Conservation (phyloP, 495 filamentous ascomycete species). For the Aspergillus sparsus region DNA sequence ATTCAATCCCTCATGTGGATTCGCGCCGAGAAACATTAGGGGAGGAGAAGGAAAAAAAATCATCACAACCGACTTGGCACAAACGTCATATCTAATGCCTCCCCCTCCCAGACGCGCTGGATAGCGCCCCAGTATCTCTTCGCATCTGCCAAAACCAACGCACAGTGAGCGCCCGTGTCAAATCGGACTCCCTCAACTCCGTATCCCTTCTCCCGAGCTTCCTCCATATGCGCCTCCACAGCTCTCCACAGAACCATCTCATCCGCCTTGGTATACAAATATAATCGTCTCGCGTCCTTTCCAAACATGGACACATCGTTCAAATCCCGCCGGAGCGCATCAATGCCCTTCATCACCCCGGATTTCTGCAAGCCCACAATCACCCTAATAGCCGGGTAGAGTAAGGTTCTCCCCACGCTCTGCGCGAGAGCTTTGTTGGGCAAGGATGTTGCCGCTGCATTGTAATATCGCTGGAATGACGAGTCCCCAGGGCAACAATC, state of each 20-base stretch:
- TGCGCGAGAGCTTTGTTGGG: not conserved
- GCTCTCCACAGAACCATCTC: conserved; percentile 10
- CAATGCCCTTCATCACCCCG: not conserved
- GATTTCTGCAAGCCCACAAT: not conserved
- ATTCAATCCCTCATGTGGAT: too few relatives aligned
- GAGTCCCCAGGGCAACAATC: conserved; percentile 17
- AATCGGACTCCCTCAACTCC: conserved; percentile 3
- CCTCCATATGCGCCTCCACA: conserved; percentile 10
- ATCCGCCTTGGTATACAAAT: conserved; percentile 11
- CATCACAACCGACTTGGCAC: not conserved
- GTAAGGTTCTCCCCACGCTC: not conserved
- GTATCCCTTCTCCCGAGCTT: not conserved
- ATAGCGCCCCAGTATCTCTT: conserved; percentile 8
- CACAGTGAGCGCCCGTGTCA: conserved; percentile 3
- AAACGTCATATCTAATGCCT: not conserved
- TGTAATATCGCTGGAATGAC: conserved; percentile 4
- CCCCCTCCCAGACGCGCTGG: conserved; percentile 1
- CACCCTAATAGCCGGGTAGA: conserved; percentile 8
- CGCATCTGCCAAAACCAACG: conserved; percentile 5
- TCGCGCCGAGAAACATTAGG: too few relatives aligned
- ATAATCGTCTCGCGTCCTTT: not conserved
- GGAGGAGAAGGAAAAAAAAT: not conserved
- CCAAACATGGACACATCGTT: conserved; percentile 14
- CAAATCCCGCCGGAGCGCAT: conserved; percentile 2
- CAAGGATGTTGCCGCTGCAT: conserved; percentile 2